Conservation (phyloP, 2,329 filamentous ascomycete species). For the Sporothrix inflata region DNA sequence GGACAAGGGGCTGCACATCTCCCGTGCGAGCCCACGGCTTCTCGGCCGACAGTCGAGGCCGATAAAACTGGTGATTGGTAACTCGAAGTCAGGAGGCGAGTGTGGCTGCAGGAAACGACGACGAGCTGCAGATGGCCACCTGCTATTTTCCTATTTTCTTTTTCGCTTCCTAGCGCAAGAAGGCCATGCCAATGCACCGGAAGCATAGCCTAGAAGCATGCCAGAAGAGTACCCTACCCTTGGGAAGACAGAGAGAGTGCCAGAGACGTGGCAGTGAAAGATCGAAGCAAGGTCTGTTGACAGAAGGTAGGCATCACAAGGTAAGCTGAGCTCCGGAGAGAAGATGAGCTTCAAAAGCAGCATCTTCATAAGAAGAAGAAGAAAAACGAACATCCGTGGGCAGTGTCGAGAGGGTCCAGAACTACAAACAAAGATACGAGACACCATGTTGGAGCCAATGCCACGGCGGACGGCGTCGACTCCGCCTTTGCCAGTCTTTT, state of each 20-base stretch:
- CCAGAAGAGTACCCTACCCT: neutral
- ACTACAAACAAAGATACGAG: neutral
- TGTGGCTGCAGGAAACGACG: neutral
- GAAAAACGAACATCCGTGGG: no score
- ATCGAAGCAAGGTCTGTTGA: neutral
- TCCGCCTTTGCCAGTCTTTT: neutral
- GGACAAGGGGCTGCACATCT: neutral
- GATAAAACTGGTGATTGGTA: neutral
- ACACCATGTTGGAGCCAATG: neutral
- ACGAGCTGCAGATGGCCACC: neutral
- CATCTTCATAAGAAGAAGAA: no score
- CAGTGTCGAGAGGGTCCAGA: neutral
- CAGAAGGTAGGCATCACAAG: neutral
- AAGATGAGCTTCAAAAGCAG: no score
- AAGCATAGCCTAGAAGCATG: neutral
- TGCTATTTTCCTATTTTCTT: neutral
- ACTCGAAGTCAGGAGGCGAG: neutral
- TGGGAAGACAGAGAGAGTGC: neutral
- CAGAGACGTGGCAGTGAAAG: neutral
- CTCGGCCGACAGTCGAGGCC: neutral
- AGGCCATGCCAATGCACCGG: neutral
- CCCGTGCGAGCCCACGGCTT: neutral
- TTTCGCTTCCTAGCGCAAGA: neutral
- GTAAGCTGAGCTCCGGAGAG: no score
- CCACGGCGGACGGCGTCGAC: neutral